Conservation (phyloP, 2,329 filamentous ascomycete species). For the Aspergillus clavatus region DNA sequence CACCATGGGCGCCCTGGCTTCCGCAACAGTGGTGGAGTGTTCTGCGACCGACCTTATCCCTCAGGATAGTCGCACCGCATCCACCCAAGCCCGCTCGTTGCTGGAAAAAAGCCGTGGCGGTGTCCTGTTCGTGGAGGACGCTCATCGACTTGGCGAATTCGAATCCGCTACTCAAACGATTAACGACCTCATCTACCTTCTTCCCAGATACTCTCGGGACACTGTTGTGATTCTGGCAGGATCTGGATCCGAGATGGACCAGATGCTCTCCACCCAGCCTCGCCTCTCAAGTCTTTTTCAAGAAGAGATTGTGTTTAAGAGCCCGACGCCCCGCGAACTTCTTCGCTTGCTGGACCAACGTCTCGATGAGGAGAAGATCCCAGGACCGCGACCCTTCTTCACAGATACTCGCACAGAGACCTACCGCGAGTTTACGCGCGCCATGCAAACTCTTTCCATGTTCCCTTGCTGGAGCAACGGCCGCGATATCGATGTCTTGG, state of each 20-base stretch:
- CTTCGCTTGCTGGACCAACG: slow-evolving; percentile 15
- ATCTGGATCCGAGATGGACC: slow-evolving; percentile 14
- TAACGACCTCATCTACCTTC: slow-evolving; percentile 15
- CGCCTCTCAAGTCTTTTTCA: slow-evolving; percentile 16
- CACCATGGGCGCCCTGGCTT: slow-evolving; percentile 17
- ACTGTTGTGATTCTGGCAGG: slow-evolving; percentile 18
- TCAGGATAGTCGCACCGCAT: slow-evolving; percentile 3
- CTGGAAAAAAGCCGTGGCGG: slow-evolving; percentile 13
- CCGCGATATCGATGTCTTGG: slow-evolving; percentile 14
- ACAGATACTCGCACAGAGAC: slow-evolving; percentile 11
- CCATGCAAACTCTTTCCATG: slow-evolving; percentile 18
- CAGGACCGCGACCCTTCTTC: slow-evolving; percentile 10
- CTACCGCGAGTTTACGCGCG: slow-evolving; percentile 18
- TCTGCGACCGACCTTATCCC: slow-evolving; percentile 13
- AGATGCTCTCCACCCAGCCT: slow-evolving; percentile 14
- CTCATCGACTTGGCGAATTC: slow-evolving; percentile 13
- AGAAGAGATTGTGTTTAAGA: slow-evolving; percentile 18
- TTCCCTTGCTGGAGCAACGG: slow-evolving; percentile 20
- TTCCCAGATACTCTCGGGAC: slow-evolving; percentile 10
- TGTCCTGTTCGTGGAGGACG: slow-evolving; percentile 16
- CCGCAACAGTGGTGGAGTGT: slow-evolving; percentile 11
- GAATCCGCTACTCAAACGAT: slow-evolving; percentile 10
- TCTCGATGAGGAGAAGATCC: slow-evolving; percentile 12
- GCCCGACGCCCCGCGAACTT: slow-evolving; percentile 17
- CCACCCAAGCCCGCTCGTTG: slow-evolving; percentile 8